phyloP scores from a whole-genome alignment of 331 rosid genomes.

The Stylosanthes scabra region DNA sequence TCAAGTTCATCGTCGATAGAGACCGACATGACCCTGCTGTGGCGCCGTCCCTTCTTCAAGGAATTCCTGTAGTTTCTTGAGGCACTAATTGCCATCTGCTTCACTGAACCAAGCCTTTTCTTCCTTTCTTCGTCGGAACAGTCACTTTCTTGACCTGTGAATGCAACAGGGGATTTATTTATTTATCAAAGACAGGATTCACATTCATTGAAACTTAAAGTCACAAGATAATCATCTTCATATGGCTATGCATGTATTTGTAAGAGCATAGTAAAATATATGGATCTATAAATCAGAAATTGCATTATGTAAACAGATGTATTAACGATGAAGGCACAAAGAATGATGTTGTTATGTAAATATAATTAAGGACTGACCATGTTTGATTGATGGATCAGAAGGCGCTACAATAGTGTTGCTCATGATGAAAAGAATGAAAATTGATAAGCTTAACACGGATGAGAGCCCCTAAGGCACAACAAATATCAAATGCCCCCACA shows the following conservation, averaged over 20 bases:
- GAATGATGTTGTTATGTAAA: background rate
- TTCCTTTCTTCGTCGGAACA: constrained; percentile 80
- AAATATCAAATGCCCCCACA: constrained; percentile 50
- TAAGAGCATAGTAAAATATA: background rate
- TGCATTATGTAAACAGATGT: background rate
- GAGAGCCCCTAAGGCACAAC: constrained; percentile 39
- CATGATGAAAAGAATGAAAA: constrained; percentile 52
- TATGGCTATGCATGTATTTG: background rate
- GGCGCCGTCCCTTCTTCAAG: constrained; percentile 73
- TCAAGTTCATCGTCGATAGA: constrained; percentile 67
- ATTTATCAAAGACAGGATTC: no score
- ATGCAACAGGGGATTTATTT: background rate
- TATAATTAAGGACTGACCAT: constrained; percentile 41
- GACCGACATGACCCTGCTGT: constrained; percentile 82
- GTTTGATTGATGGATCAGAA: constrained; percentile 50
- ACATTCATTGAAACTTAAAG: background rate
- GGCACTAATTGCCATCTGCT: constrained; percentile 83
- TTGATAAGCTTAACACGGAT: constrained; percentile 43
- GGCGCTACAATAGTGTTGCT: constrained; percentile 62
- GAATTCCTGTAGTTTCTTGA: constrained; percentile 79
- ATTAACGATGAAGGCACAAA: background rate
- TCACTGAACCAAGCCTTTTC: constrained; percentile 74
- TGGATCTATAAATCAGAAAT: background rate
- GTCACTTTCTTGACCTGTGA: constrained; percentile 53
- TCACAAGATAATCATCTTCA: constrained; percentile 13